phyloP scores from a whole-genome alignment of 805 yeast species.

The Yamadazyma sp. region DNA sequence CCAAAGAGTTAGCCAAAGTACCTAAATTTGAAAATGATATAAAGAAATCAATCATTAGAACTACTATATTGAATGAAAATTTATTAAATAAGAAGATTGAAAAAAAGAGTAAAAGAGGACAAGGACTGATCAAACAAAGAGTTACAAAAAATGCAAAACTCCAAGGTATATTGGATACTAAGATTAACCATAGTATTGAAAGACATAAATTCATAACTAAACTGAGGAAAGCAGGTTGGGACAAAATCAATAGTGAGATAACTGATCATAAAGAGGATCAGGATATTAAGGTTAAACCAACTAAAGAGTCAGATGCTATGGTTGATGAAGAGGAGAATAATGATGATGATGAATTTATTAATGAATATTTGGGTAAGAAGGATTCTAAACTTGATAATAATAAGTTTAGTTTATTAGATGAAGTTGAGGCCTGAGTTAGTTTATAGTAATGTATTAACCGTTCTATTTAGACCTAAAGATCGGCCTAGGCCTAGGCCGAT shows the following conservation, averaged over 20 bases:
- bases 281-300: too few species aligned
- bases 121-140: slow-evolving; percentile 30
- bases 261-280: background rate
- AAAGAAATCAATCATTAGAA: slow-evolving; percentile 62
- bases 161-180: slow-evolving; percentile 55
- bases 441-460: background rate
- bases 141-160: slow-evolving; percentile 49
- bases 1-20: slow-evolving; percentile 46
- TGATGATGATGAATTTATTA: slow-evolving; percentile 37
- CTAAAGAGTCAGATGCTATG: slow-evolving; percentile 12
- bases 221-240: slow-evolving; percentile 73
- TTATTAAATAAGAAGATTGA: slow-evolving; percentile 56
- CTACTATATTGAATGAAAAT: slow-evolving; percentile 62
- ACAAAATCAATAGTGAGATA: slow-evolving; percentile 41
- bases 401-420: slow-evolving; percentile 36
- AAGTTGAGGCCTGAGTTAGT: slow-evolving; percentile 27
- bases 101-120: slow-evolving; percentile 32
- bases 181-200: slow-evolving; percentile 61
- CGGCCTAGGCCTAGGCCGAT: background rate
- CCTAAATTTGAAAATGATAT: slow-evolving; percentile 64
- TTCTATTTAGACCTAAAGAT: too few species aligned
- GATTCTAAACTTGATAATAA: background rate
- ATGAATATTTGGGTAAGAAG: slow-evolving; percentile 23
- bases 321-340: slow-evolving; percentile 25
- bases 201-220: slow-evolving; percentile 61